A percentile compares a stretch with the other conserved stretches of the same genome.
Conservation (phyloP, 176 grass and related monocot species). For the Carex scoparia region DNA sequence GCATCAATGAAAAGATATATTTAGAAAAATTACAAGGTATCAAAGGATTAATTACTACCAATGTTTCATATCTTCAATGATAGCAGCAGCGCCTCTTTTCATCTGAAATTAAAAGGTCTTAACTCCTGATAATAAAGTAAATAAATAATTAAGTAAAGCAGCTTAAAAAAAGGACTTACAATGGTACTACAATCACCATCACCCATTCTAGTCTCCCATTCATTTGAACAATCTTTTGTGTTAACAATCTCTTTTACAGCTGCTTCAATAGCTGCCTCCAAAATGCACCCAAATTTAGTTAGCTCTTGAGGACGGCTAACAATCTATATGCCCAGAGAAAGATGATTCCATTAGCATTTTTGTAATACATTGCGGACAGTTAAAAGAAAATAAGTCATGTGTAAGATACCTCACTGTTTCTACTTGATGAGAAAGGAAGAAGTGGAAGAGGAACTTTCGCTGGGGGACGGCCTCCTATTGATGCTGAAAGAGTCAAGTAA, state of each 20-base stretch:
- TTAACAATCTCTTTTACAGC: conserved; percentile 41
- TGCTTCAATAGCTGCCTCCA: conserved; percentile 37
- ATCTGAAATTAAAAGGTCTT: conserved; percentile 23
- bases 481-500: background rate
- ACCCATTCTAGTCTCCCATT: conserved; percentile 48
- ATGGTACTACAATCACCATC: conserved; percentile 50
- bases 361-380: background rate
- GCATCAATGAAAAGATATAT: conserved; percentile 5
- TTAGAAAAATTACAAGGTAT: background rate
- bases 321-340: background rate
- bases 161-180: conserved; percentile 29
- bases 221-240: conserved; percentile 32
- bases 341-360: background rate
- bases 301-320: conserved; percentile 17
- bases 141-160: conserved; percentile 9
- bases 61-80: conserved; percentile 37
- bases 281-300: conserved; percentile 32
- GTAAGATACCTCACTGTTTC: conserved; percentile 23
- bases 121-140: conserved; percentile 12
- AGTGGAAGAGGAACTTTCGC: conserved; percentile 42
- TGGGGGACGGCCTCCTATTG: conserved; percentile 34
- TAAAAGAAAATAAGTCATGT: conserved; percentile 7
- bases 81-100: conserved; percentile 34
- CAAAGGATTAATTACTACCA: conserved; percentile 20
- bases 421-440: conserved; percentile 16